Conservation (phyloP, 106 monocot species). For the Chionographis japonica region DNA sequence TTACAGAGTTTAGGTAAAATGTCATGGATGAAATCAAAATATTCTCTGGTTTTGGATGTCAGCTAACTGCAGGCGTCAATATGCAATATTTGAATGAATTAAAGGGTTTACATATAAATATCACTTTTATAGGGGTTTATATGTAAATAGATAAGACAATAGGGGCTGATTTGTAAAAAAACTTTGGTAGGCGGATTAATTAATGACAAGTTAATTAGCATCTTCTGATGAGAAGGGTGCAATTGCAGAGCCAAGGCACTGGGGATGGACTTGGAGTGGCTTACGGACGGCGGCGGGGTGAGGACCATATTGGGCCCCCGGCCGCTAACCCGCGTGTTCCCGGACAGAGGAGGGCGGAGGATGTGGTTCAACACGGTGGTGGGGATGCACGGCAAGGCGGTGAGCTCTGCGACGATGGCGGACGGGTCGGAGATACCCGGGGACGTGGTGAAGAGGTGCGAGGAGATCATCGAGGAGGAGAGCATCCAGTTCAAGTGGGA, state of each 20-base stretch:
- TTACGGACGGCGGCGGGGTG: constrained; percentile 12
- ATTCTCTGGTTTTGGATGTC: too few species aligned
- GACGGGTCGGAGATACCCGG: constrained; percentile 30
- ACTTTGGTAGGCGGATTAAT: not conserved
- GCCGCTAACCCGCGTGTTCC: constrained; percentile 19
- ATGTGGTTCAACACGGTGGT: constrained; percentile 49
- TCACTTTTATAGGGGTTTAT: too few species aligned
- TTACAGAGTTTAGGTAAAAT: too few species aligned
- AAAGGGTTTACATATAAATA: too few species aligned
- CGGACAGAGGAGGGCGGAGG: constrained; percentile 8
- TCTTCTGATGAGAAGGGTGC: too few species aligned
- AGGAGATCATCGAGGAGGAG: constrained; percentile 41
- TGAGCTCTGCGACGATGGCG: constrained; percentile 27
- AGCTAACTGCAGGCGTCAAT: too few species aligned
- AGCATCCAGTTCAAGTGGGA: constrained; percentile 41
- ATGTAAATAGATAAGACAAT: too few species aligned
- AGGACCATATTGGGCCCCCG: constrained; percentile 17
- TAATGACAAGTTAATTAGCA: not conserved
- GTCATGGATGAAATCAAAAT: too few species aligned
- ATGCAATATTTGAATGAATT: too few species aligned
- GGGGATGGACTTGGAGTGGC: constrained; percentile 36
- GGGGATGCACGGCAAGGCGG: constrained; percentile 30
- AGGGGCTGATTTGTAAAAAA: not conserved
- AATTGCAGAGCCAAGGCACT: constrained; percentile 13
- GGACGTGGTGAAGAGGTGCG: constrained; percentile 27